Evolutionary conservation across 495 filamentous ascomycete genomes (phyloP).

Genomic region (Jackrogersella multiformis): DNA sequence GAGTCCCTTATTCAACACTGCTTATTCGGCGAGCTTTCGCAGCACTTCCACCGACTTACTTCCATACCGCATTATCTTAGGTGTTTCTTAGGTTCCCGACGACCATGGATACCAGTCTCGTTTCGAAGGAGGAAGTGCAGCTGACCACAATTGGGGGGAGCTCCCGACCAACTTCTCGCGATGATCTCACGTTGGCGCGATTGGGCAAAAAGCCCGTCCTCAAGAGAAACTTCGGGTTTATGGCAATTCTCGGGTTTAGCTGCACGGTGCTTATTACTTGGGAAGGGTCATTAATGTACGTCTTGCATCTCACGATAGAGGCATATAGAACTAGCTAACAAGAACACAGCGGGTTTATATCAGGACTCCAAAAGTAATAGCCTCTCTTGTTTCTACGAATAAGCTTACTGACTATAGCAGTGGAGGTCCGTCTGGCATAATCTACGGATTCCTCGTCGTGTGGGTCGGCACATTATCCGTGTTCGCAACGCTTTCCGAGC

Average conservation of each 20-base stretch:
- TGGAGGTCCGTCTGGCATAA: conserved; percentile 8
- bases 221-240: conserved; percentile 10
- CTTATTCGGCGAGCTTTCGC: not conserved
- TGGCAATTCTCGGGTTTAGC: conserved; percentile 10
- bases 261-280: conserved; percentile 3
- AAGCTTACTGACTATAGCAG: not conserved
- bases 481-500: not conserved
- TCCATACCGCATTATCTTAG: not conserved
- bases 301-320: not conserved
- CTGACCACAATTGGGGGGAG: not conserved
- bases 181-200: not conserved
- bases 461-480: conserved; percentile 6
- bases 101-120: not conserved
- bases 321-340: not conserved
- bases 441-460: not conserved
- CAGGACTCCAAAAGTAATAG: conserved; percentile 7
- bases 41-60: not conserved
- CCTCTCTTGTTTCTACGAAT: not conserved
- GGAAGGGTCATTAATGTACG: conserved; percentile 8
- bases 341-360: not conserved
- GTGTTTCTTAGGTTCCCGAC: not conserved
- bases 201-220: conserved; percentile 7
- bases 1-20: not conserved
- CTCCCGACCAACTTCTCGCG: not conserved
- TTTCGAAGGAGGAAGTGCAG: not conserved